phyloP scores from a whole-genome alignment of 2,329 filamentous ascomycete genomes.

The Exophiala sp. region DNA sequence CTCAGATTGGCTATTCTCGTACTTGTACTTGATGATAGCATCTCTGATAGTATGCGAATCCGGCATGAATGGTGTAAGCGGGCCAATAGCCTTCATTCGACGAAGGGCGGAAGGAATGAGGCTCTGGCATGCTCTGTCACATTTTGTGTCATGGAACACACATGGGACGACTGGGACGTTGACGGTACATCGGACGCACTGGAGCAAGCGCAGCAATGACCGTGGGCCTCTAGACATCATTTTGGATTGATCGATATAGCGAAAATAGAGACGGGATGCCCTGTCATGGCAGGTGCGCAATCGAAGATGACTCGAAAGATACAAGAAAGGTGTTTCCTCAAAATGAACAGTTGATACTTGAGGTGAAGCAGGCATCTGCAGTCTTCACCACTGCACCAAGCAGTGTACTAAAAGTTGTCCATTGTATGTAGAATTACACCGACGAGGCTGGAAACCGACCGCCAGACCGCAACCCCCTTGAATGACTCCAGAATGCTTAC shows the following conservation, averaged over 20 bases:
- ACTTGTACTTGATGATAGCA: no score
- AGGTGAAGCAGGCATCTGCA: neutral
- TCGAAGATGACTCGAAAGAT: neutral
- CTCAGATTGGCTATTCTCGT: no score
- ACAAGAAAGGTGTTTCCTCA: neutral
- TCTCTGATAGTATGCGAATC: no score
- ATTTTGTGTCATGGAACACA: neutral
- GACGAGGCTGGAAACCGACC: neutral
- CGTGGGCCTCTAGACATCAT: neutral
- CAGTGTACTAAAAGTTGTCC: neutral
- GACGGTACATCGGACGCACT: neutral
- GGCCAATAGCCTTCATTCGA: no score
- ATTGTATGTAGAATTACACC: neutral
- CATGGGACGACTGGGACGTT: neutral
- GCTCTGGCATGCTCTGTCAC: neutral
- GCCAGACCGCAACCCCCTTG: neutral
- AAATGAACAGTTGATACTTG: neutral
- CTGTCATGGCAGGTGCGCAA: neutral
- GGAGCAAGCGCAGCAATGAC: neutral
- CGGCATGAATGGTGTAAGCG: no score
- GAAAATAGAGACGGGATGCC: neutral
- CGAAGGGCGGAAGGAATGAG: no score
- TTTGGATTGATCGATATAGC: neutral
- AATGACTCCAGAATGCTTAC: conserved; percentile 61
- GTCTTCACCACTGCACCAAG: neutral